Evolutionary conservation across 2,329 filamentous ascomycete species (phyloP), one percentile per base, ranked within the genome.

Genomic region (Geoglossum cookeanum): DNA sequence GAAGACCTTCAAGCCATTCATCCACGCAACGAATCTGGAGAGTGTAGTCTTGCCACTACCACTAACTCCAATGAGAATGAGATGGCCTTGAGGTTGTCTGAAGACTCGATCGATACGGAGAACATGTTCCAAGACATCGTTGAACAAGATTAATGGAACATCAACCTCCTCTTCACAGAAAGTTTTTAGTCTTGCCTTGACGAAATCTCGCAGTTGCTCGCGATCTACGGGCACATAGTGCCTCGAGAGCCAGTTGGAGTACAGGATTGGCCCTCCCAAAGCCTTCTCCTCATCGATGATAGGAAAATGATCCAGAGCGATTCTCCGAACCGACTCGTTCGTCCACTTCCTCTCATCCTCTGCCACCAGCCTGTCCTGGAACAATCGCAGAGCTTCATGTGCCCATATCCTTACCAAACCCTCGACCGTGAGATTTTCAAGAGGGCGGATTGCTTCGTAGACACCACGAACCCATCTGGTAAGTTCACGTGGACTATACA

Each of bases 91-190:
- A 1, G 94, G 92, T 68, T 99, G 92, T 65, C 94, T 81, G 78
- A 99, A 98, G 51, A 99, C 92, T 70, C 92, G 85, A 71, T 99
- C 92, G 65, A 99, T 99, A 59, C 94, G 90, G 58, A 99, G 76
- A 33, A 97, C 94, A 70, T 99, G 94, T 67, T 99, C 94, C 60
- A 99, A 75, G 8, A 98, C 92, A 69, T 99, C 92, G 68, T 99
- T 97, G 76, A 98, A 99, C n/a, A 98, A 75, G 61, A 99, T 94
- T 55, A 99, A 79, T 39, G 94, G 92, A 55, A 98, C 94, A 69
- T 99, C 92, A 13, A 99, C 90, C 68, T 98, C 94, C 75, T 99
- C 92, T 67, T 99, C 94, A 67, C 92, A 99, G 77, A 99, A 99
- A 0, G 92, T 98, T 75, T 86, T 91, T 59, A 99, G 79, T 66